Evolutionary conservation across 495 filamentous ascomycete species (phyloP), one percentile per base, ranked within the genome.

Genomic region (Aspergillus carlsbadensis): DNA sequence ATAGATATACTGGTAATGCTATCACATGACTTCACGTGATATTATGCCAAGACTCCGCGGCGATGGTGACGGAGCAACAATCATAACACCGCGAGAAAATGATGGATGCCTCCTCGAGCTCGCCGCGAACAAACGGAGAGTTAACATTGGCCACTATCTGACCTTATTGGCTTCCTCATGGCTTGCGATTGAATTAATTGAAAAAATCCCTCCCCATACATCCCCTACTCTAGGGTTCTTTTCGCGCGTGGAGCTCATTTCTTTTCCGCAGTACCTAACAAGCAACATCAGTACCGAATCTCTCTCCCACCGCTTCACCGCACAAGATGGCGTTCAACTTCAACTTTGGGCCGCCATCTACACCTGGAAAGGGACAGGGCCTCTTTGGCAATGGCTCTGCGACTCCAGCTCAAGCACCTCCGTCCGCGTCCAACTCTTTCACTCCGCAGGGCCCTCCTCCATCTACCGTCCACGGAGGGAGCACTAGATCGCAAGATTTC

Each of bases 371-470:
- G 54, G 63, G 63, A 20, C 73, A 71, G 45, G 72, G 70, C 48
- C 60, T 74, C 14, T 70, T 75, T 54, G 69, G 71, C 51, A 71
- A 85, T 64, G 78, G 84, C 31, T 92, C 91, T 0, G 92, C 87
- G 1, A 93, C 91, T 18, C 91, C 91, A 41, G 84, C 85, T 22
- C 89, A 85, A 10, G 84, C 81, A 44, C 90, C 91, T 13, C 89
- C 89, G 20, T 84, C 83, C 3, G 83, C 82, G 34, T 72, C 80
- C 10, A 76, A 77, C 18, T 91, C 89, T 29, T 91, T 91, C 68
- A 90, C 87, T 24, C 89, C 90, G 10, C 83, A 80, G 55, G 88
- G 86, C 29, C 82, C 79, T 22, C 88, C 89, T 17, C 80, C 82
- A 20, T 85, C 81, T 6, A 81, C 81, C 10, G 69, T 82, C 52